These are phyloP conservation scores for Jaminaea rosea DNA, from an alignment of 1,284 basidiomycete genomes.

Conservation along the genomic window DNA sequence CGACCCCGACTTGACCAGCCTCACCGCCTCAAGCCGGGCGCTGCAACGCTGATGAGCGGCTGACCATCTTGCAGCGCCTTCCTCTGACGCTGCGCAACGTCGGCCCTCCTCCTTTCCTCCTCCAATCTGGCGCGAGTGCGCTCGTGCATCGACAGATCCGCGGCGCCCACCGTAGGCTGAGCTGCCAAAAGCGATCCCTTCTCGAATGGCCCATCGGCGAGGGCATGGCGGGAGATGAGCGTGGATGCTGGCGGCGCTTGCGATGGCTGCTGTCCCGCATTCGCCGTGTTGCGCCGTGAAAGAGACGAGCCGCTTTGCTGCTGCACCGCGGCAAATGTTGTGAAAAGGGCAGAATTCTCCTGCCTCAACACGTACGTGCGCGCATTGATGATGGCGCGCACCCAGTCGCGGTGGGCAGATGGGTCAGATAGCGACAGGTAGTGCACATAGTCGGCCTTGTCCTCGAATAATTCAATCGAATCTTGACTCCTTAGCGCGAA, in stretches of 20 bases:
- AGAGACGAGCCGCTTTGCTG: not conserved
- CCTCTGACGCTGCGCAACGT: too few relatives aligned
- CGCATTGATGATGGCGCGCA: slow-evolving; percentile 33
- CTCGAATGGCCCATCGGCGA: not conserved
- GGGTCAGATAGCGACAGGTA: slow-evolving; percentile 36
- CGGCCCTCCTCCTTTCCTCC: too few relatives aligned
- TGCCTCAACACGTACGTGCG: slow-evolving; percentile 41
- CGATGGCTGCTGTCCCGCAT: not conserved
- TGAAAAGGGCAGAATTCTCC: slow-evolving; percentile 38
- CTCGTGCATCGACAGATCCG: too few relatives aligned
- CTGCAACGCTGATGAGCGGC: too few relatives aligned
- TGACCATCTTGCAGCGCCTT: too few relatives aligned
- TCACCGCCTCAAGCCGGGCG: too few relatives aligned
- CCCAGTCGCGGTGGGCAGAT: slow-evolving; percentile 42
- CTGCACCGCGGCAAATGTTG: slow-evolving; percentile 3
- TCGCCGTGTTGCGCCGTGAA: not conserved
- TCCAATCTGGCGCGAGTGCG: too few relatives aligned
- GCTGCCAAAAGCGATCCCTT: not conserved
- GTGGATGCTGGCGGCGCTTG: not conserved
- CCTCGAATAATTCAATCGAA: slow-evolving; percentile 31
- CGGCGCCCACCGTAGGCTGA: not conserved
- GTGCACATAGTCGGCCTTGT: slow-evolving; percentile 38
- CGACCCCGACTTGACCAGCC: too few relatives aligned
- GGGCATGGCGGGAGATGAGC: not conserved
- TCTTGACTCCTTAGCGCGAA: slow-evolving; percentile 39